Conservation (phyloP, 257 asterid species). For the Solanum chmielewskii region DNA sequence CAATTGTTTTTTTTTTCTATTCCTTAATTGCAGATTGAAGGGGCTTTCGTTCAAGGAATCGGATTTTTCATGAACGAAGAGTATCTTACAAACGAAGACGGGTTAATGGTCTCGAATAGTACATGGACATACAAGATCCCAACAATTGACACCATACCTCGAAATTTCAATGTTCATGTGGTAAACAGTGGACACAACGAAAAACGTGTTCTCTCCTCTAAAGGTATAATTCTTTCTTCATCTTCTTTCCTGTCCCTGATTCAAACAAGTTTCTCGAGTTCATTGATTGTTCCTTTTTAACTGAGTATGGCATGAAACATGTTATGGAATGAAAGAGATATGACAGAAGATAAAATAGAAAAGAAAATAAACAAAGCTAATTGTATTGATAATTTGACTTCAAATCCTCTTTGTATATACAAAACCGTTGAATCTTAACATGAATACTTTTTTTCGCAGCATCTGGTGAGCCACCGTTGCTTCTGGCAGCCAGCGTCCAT, state of each 20-base stretch:
- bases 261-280: not conserved
- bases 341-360: not conserved
- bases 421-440: not conserved
- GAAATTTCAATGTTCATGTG: slow-evolving; percentile 49
- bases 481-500: slow-evolving; percentile 62
- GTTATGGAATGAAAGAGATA: not conserved
- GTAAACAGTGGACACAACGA: slow-evolving; percentile 55
- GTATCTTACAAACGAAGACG: slow-evolving; percentile 41
- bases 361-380: not conserved
- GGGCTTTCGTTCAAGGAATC: slow-evolving; percentile 78
- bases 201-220: slow-evolving; percentile 63
- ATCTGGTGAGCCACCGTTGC: slow-evolving; percentile 77
- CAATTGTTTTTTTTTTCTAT: not conserved
- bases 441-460: slow-evolving; percentile 25
- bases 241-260: not conserved
- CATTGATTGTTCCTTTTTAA: not conserved
- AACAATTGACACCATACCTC: slow-evolving; percentile 59
- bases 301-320: not conserved
- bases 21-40: slow-evolving; percentile 48
- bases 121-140: slow-evolving; percentile 88
- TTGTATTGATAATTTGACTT: not conserved
- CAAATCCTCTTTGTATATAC: not conserved
- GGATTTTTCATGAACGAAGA: slow-evolving; percentile 89
- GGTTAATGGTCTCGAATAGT: slow-evolving; percentile 39
- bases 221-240: slow-evolving; percentile 28